Evolutionary conservation across 2,329 filamentous ascomycete genomes (phyloP).

Genomic region (Colletotrichum chrysophilum): DNA sequence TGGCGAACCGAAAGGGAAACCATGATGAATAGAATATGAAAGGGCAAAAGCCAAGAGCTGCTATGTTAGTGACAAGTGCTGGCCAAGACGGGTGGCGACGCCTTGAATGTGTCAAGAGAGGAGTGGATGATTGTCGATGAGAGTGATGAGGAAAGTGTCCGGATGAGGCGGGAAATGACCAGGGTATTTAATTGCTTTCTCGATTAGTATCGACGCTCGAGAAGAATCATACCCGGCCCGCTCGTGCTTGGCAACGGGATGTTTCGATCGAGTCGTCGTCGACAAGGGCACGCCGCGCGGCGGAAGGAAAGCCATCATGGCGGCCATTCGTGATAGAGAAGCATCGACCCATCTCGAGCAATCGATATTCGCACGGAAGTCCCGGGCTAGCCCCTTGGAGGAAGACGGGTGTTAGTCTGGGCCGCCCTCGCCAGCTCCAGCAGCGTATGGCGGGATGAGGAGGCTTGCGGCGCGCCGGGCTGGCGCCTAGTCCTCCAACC

Average conservation of each 20-base stretch:
- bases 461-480: not conserved
- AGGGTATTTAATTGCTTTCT: slow-evolving; percentile 8
- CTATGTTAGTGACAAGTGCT: not conserved
- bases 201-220: not conserved
- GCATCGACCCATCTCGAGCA: not conserved
- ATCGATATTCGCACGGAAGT: not conserved
- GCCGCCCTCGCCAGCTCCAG: not conserved
- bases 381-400: not conserved
- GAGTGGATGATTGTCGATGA: not conserved
- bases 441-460: not conserved
- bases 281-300: not conserved
- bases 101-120: not conserved
- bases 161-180: not conserved
- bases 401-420: not conserved
- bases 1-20: slow-evolving; percentile 16
- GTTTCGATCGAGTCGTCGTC: not conserved
- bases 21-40: not conserved
- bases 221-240: not conserved
- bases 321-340: not conserved
- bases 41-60: not conserved
- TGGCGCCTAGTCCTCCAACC: not conserved
- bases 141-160: not conserved
- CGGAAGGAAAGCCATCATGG: not conserved
- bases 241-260: not conserved
- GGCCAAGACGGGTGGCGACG: slow-evolving; percentile 16